Percentiles rank a stretch among this genome's conserved stretches.
phyloP scores from a whole-genome alignment of 345 rosid species.

The Ceriops tagal region DNA sequence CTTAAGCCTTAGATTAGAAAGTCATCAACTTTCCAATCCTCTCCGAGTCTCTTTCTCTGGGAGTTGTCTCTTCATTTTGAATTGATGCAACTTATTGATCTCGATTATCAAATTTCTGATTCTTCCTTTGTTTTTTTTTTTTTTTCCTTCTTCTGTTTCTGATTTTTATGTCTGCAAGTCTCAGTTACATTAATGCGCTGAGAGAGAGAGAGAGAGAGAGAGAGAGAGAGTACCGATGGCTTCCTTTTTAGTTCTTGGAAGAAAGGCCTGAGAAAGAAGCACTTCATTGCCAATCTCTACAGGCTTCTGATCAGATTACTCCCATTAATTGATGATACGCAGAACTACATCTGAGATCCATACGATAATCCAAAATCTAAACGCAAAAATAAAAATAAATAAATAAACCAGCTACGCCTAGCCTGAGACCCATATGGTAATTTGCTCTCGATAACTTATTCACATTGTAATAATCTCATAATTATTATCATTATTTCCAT shows the following conservation, averaged over 20 bases:
- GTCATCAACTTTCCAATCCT: conserved; percentile 13
- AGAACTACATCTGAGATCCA: conserved; percentile 8
- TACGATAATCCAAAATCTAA: conserved; percentile 14
- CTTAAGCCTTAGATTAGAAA: conserved; percentile 19
- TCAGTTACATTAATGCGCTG: conserved; percentile 39
- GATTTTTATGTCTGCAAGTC: conserved; percentile 33
- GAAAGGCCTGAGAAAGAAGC: conserved; percentile 26
- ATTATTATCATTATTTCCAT: conserved; percentile 30
- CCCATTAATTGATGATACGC: conserved; percentile 33
- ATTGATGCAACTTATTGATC: conserved; percentile 35
- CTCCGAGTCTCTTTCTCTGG: conserved; percentile 8
- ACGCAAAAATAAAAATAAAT: conserved; percentile 7
- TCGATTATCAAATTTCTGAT: conserved; percentile 4
- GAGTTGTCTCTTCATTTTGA: conserved; percentile 20
- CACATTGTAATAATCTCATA: conserved; percentile 19
- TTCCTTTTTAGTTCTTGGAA: conserved; percentile 15
- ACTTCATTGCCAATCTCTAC: conserved; percentile 26
- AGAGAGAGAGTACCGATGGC: conserved; percentile 14
- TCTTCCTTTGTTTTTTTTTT: conserved; percentile 1
- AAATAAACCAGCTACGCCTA: conserved; percentile 3
- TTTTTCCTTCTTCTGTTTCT: conserved; percentile 5
- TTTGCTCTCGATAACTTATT: conserved; percentile 20
- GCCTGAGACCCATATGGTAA: conserved; percentile 8
- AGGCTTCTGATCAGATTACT: conserved; percentile 36
- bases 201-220: conserved; percentile 19